phyloP scores from a whole-genome alignment of 2,329 filamentous ascomycete genomes.

The Fusarium robinianum region DNA sequence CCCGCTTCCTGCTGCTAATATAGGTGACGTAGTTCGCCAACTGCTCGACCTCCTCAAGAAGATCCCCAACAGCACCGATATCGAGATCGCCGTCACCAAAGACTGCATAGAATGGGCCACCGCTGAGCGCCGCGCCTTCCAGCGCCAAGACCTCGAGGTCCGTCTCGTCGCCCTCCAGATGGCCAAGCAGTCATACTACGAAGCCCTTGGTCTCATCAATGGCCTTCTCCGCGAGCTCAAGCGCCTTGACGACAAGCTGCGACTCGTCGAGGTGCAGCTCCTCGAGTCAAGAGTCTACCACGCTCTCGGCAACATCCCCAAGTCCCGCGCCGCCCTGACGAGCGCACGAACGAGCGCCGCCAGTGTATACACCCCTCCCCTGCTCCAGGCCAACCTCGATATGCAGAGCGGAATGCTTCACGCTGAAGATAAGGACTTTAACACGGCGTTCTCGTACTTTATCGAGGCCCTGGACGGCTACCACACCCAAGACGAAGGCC shows the following conservation, averaged over 20 bases:
- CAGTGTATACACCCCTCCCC: slow-evolving; percentile 93
- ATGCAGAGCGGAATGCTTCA: slow-evolving; percentile 99
- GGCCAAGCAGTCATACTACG: slow-evolving; percentile 97
- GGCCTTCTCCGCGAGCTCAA: slow-evolving; percentile 94
- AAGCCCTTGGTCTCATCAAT: slow-evolving; percentile 95
- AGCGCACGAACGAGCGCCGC: slow-evolving; percentile 93
- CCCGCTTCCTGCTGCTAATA: slow-evolving; percentile 19
- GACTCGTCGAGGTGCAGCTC: slow-evolving; percentile 95
- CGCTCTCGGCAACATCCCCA: slow-evolving; percentile 93
- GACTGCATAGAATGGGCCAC: slow-evolving; percentile 99
- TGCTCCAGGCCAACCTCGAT: slow-evolving; percentile 93
- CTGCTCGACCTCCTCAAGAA: slow-evolving; percentile 92
- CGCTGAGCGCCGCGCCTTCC: slow-evolving; percentile 89
- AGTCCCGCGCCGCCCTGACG: slow-evolving; percentile 92
- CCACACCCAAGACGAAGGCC: slow-evolving; percentile 84
- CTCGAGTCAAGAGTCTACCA: slow-evolving; percentile 98
- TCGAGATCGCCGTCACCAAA: slow-evolving; percentile 93
- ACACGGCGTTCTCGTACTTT: slow-evolving; percentile 98
- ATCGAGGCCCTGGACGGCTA: slow-evolving; percentile 98
- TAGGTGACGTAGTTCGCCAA: slow-evolving; percentile 74
- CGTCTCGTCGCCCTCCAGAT: slow-evolving; percentile 93
- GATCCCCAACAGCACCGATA: slow-evolving; percentile 93
- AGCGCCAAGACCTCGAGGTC: slow-evolving; percentile 97
- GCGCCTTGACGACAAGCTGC: slow-evolving; percentile 96
- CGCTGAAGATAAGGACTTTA: slow-evolving; percentile 98